Percentiles rank a stretch among this genome's conserved stretches.
Conservation (phyloP, 2,329 filamentous ascomycete genomes). For the Magnaporthales sp. region DNA sequence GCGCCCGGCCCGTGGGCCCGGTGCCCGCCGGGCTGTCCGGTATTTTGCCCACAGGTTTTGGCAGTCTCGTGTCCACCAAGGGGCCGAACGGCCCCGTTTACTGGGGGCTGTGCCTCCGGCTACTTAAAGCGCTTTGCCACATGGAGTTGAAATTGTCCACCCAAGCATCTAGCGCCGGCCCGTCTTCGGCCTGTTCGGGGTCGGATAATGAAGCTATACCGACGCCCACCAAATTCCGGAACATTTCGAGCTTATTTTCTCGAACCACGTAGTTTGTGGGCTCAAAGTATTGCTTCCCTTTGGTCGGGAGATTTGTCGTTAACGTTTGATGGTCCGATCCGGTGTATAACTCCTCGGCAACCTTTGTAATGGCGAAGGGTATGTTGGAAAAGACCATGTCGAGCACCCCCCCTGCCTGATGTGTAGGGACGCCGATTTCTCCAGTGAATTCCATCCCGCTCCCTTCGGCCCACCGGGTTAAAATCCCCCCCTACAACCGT, state of each 20-base stretch:
- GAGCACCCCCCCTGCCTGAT: neutral
- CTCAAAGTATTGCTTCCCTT: neutral
- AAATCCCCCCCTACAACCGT: neutral
- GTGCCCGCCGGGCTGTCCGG: neutral
- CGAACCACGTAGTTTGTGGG: neutral
- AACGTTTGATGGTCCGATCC: neutral
- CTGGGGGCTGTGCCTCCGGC: neutral
- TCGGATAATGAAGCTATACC: neutral
- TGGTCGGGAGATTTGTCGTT: neutral
- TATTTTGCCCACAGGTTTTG: neutral
- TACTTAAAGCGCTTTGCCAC: neutral
- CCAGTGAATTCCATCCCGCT: neutral
- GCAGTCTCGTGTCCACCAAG: neutral
- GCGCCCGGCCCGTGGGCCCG: neutral
- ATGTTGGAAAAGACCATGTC: neutral
- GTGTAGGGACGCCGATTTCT: neutral
- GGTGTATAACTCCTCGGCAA: neutral
- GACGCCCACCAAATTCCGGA: neutral
- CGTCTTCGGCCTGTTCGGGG: neutral
- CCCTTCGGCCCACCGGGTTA: neutral
- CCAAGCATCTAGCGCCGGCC: neutral
- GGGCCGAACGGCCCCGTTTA: neutral
- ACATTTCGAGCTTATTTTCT: conserved; percentile 1
- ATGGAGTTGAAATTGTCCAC: neutral
- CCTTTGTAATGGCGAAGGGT: neutral